Evolutionary conservation across 768 basidiomycete species (phyloP).

Genomic region (Leccinum broughii): DNA sequence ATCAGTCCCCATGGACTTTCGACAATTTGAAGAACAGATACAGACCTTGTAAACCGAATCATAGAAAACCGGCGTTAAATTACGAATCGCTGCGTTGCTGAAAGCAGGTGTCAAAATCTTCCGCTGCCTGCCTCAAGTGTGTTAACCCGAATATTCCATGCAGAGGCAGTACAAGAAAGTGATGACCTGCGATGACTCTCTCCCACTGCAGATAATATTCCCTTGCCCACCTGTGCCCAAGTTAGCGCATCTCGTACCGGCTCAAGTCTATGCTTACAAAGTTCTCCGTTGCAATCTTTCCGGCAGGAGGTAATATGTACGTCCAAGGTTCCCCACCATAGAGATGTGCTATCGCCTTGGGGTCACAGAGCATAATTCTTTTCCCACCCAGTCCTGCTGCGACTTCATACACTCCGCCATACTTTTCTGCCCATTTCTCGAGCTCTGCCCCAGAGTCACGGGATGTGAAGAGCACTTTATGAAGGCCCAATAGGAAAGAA

Average conservation of each 20-base stretch:
- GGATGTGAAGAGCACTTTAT: neutral
- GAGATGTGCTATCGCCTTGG: slow-evolving; percentile 52
- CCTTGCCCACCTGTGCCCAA: slow-evolving; percentile 32
- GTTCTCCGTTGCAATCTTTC: slow-evolving; percentile 19
- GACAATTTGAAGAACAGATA: slow-evolving; percentile 8
- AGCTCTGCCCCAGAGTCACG: slow-evolving; percentile 36
- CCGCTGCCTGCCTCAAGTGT: slow-evolving; percentile 30
- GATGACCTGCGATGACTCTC: slow-evolving; percentile 44
- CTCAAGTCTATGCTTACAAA: slow-evolving; percentile 20
- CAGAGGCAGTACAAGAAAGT: neutral
- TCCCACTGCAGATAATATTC: slow-evolving; percentile 42
- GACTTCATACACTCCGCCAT: slow-evolving; percentile 48
- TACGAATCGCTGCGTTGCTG: slow-evolving; percentile 41
- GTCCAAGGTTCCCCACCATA: slow-evolving; percentile 49
- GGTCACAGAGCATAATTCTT: slow-evolving; percentile 43
- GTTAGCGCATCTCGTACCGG: neutral
- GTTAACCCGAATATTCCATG: slow-evolving; percentile 24
- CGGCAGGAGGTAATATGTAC: slow-evolving; percentile 27
- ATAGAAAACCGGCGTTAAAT: slow-evolving; percentile 39
- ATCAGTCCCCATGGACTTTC: neutral
- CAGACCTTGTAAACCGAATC: slow-evolving; percentile 44
- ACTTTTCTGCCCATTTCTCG: slow-evolving; percentile 48
- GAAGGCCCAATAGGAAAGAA: slow-evolving; percentile 21
- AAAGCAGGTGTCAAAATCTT: slow-evolving; percentile 43
- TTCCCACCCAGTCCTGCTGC: slow-evolving; percentile 38